These are phyloP conservation scores for Beta lomatogona DNA, from an alignment of 179 eudicot species.

Conservation along the genomic window DNA sequence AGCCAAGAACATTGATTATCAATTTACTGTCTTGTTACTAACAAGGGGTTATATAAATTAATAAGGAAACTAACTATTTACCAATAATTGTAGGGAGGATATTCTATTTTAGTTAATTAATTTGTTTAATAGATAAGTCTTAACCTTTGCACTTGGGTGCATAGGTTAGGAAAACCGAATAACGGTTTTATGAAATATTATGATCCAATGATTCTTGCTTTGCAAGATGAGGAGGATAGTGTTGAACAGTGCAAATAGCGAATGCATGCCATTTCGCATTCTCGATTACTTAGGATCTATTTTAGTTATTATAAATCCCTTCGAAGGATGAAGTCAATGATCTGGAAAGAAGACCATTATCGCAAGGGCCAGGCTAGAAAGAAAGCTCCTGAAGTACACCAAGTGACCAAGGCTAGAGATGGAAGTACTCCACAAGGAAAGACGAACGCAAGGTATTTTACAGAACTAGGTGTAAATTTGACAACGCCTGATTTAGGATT, in stretches of 20 bases:
- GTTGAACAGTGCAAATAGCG: neutral
- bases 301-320: neutral
- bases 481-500: too few relatives aligned
- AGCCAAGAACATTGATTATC: constrained; percentile 81
- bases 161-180: too few relatives aligned
- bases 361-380: neutral
- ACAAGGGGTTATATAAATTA: neutral
- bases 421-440: neutral
- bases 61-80: too few relatives aligned
- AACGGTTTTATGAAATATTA: neutral
- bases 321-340: neutral
- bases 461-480: too few relatives aligned
- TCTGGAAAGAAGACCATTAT: neutral
- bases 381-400: neutral
- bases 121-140: too few relatives aligned
- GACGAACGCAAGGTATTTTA: too few relatives aligned
- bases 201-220: neutral
- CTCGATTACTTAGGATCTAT: neutral
- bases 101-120: too few relatives aligned
- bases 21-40: neutral
- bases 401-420: neutral
- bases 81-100: too few relatives aligned
- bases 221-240: neutral
- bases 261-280: neutral
- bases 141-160: too few relatives aligned